These are phyloP conservation scores for Coix lacrymajobi DNA, from an alignment of 176 grass and related monocot genomes.

Conservation along the genomic window DNA sequence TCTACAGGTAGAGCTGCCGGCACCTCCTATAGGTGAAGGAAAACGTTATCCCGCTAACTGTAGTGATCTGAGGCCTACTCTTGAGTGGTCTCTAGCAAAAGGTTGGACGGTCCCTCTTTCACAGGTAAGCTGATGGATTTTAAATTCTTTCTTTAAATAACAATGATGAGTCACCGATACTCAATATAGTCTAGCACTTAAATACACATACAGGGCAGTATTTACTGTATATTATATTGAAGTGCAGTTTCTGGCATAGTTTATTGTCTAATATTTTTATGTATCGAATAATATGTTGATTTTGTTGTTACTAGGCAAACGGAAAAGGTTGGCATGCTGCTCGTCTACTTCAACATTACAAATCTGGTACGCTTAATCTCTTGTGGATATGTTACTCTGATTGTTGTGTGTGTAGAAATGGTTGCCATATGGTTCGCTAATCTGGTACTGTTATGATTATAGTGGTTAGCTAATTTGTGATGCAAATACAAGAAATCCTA, in stretches of 20 bases:
- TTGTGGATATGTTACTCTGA: not conserved
- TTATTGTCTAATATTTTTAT: not conserved
- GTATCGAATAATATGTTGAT: slow-evolving; percentile 1
- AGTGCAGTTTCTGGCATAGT: not conserved
- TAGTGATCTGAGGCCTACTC: slow-evolving; percentile 42
- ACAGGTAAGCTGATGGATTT: slow-evolving; percentile 18
- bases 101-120: slow-evolving; percentile 50
- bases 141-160: slow-evolving; percentile 21
- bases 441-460: not conserved
- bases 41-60: not conserved
- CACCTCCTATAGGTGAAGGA: slow-evolving; percentile 41
- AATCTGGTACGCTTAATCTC: slow-evolving; percentile 24
- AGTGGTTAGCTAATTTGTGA: not conserved
- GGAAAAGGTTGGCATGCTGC: slow-evolving; percentile 14
- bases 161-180: too few species aligned
- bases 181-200: too few species aligned
- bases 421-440: not conserved
- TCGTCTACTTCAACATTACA: slow-evolving; percentile 21
- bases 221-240: not conserved
- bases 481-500: not conserved
- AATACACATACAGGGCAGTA: too few species aligned
- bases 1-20: slow-evolving; percentile 21
- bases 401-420: not conserved
- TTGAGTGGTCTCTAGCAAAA: slow-evolving; percentile 38
- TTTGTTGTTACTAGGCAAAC: slow-evolving; percentile 31